Conservation (phyloP, 225 moss, liverwort and hornwort genomes). For the Rhytidiadelphus loreus region DNA sequence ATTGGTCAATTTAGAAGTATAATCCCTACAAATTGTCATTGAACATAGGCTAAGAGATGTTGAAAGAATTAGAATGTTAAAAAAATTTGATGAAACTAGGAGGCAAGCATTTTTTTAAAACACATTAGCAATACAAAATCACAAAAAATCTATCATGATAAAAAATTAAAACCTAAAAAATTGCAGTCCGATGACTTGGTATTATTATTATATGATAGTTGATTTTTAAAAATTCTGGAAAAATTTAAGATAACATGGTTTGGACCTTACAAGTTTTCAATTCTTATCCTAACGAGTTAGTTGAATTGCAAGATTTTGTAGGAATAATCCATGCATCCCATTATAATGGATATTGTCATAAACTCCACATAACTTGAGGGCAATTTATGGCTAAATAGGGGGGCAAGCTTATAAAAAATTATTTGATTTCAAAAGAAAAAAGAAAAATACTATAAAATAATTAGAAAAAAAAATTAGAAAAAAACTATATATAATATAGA, state of each 20-base stretch:
- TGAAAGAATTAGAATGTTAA: background rate
- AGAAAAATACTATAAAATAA: no score
- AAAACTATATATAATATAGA: no score
- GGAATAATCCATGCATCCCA: rapidly evolving
- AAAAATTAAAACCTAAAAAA: background rate
- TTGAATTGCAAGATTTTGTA: background rate
- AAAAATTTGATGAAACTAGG: background rate
- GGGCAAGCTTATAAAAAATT: no score
- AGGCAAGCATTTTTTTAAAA: background rate
- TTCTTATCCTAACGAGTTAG: rapidly evolving
- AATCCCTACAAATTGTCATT: background rate
- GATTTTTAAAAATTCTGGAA: background rate
- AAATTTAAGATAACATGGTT: background rate
- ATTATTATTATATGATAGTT: rapidly evolving
- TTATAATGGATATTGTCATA: no score
- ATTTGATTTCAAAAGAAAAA: no score
- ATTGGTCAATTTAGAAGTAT: rapidly evolving
- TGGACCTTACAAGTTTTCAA: background rate
- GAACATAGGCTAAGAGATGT: background rate
- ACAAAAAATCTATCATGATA: background rate
- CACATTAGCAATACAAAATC: background rate
- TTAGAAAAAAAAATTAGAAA: no score
- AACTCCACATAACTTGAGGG: rapidly evolving
- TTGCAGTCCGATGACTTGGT: background rate
- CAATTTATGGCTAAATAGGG: no score